These are phyloP conservation scores for Eleusine indica DNA, from an alignment of 176 grass and related monocot genomes.

Conservation along the genomic window DNA sequence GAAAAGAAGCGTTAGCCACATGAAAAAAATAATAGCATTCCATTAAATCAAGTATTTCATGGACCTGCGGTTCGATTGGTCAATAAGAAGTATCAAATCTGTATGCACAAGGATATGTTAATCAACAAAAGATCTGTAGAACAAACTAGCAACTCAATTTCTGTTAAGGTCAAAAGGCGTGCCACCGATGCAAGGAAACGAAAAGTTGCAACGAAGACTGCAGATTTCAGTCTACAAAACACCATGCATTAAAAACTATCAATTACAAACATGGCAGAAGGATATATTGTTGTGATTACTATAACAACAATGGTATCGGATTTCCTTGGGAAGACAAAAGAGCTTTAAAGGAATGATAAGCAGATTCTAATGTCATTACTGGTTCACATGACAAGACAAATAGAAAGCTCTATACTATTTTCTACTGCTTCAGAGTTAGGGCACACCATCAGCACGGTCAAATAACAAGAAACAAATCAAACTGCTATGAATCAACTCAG, in stretches of 20 bases:
- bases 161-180: not conserved
- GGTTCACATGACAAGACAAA: not conserved
- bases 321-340: not conserved
- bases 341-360: not conserved
- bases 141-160: slow-evolving; percentile 10
- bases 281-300: not conserved
- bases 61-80: slow-evolving; percentile 83
- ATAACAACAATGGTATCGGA: not conserved
- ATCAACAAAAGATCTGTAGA: slow-evolving; percentile 11
- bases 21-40: slow-evolving; percentile 15
- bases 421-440: not conserved
- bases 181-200: not conserved
- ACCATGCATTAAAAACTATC: too few relatives aligned
- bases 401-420: not conserved
- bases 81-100: slow-evolving; percentile 88
- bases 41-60: slow-evolving; percentile 2
- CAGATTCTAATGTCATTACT: not conserved
- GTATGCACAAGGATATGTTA: slow-evolving; percentile 16
- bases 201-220: not conserved
- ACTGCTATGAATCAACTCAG: not conserved
- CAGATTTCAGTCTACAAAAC: not conserved
- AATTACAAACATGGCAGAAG: not conserved
- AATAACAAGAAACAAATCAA: not conserved
- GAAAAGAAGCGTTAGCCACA: slow-evolving; percentile 5
- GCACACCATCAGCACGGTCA: not conserved